Percentiles rank a stretch among this genome's conserved stretches.
Evolutionary conservation across 345 rosid species (phyloP).

Genomic region (Euphorbia tirucalli): DNA sequence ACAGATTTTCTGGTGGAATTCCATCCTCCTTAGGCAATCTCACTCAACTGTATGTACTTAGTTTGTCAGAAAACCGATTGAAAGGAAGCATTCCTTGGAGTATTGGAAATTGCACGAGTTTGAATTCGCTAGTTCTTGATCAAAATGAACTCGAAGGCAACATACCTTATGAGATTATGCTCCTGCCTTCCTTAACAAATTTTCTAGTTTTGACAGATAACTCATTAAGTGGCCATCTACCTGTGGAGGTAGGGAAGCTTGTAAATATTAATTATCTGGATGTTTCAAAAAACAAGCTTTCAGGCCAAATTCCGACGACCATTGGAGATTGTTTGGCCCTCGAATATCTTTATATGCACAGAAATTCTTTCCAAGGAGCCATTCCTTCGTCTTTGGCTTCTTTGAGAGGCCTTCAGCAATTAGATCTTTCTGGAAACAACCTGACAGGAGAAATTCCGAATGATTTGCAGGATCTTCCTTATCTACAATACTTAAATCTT

Average conservation of each 20-base stretch:
- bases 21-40: conserved; percentile 29
- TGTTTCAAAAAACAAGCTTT: conserved; percentile 26
- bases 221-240: conserved; percentile 28
- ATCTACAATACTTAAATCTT: conserved; percentile 20
- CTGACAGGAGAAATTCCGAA: conserved; percentile 30
- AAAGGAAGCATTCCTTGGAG: conserved; percentile 21
- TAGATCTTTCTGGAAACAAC: conserved; percentile 15
- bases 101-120: conserved; percentile 6
- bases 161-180: conserved; percentile 17
- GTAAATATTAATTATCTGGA: conserved; percentile 22
- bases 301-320: conserved; percentile 27
- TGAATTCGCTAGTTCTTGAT: not conserved
- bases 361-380: conserved; percentile 29
- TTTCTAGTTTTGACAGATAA: conserved; percentile 26
- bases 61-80: conserved; percentile 5
- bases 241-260: conserved; percentile 16
- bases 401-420: conserved; percentile 19
- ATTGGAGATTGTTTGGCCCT: conserved; percentile 29
- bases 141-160: conserved; percentile 25
- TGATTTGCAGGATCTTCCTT: conserved; percentile 1
- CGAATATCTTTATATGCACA: conserved; percentile 13
- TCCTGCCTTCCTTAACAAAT: conserved; percentile 19
- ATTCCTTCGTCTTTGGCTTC: conserved; percentile 35
- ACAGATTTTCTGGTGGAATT: conserved; percentile 6
- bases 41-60: not conserved